phyloP scores from a whole-genome alignment of 441 rosid species.

The Populus hybrid region DNA sequence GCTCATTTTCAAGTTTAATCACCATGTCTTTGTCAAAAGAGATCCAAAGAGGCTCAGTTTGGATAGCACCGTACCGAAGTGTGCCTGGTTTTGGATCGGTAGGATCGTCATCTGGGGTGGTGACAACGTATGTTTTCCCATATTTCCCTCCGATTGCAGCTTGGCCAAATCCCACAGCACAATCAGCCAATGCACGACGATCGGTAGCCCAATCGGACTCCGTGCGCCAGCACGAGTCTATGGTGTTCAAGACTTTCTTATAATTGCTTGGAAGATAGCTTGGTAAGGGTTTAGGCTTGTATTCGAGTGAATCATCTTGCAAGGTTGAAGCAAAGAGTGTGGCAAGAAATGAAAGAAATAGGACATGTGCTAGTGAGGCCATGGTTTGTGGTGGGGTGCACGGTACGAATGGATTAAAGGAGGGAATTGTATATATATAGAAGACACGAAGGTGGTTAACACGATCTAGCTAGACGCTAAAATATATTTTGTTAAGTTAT shows the following conservation, averaged over 20 bases:
- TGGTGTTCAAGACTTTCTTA: constrained; percentile 33
- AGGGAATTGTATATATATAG: too few relatives aligned
- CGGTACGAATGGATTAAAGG: neutral
- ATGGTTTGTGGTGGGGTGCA: constrained; percentile 22
- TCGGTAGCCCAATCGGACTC: constrained; percentile 48
- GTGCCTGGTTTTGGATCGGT: constrained; percentile 76
- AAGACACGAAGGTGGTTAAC: too few relatives aligned
- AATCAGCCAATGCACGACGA: constrained; percentile 53
- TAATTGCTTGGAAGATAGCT: constrained; percentile 22
- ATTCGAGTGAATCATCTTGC: constrained; percentile 16
- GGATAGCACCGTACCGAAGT: constrained; percentile 72
- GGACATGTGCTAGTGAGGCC: constrained; percentile 26
- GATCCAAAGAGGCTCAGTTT: constrained; percentile 74
- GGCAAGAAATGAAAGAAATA: constrained; percentile 25
- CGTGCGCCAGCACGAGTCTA: constrained; percentile 69
- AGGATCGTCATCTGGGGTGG: constrained; percentile 55
- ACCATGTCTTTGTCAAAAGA: constrained; percentile 75
- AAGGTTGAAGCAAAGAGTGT: constrained; percentile 11
- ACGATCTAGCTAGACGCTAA: too few relatives aligned
- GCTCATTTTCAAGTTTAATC: constrained; percentile 59
- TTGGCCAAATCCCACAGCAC: constrained; percentile 61
- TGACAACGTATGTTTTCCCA: constrained; percentile 55
- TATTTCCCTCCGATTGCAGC: constrained; percentile 56
- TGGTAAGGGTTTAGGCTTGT: constrained; percentile 12
- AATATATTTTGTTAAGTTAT: too few relatives aligned